A percentile compares a stretch with the other conserved stretches of the same genome.
Conservation (phyloP, 345 rosid genomes). For the Melastoma malabathricum region DNA sequence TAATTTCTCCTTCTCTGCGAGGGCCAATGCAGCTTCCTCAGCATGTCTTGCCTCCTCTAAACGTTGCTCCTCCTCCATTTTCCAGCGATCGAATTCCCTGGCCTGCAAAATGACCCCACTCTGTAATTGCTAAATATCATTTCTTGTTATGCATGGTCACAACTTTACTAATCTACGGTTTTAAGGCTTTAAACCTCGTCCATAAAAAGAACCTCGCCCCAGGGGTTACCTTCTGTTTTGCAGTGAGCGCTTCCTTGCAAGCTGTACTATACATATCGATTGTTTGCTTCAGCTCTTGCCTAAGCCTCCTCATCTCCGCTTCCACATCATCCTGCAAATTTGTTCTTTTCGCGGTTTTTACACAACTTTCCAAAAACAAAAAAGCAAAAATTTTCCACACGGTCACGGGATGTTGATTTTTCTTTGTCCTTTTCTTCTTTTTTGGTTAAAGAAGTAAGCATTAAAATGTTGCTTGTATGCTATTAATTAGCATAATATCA, state of each 20-base stretch:
- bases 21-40: slow-evolving; percentile 46
- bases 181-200: not conserved
- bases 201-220: not conserved
- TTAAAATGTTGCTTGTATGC: not conserved
- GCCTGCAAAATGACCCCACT: slow-evolving; percentile 20
- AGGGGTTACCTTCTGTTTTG: slow-evolving; percentile 38
- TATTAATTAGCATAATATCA: not conserved
- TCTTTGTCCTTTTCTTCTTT: no score
- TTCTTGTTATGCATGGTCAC: not conserved
- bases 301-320: slow-evolving; percentile 75
- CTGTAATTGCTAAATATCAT: not conserved
- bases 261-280: slow-evolving; percentile 66
- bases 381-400: not conserved
- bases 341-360: not conserved
- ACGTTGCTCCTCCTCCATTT: slow-evolving; percentile 33
- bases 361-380: not conserved
- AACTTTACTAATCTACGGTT: not conserved
- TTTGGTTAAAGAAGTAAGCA: no score
- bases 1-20: slow-evolving; percentile 46
- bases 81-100: slow-evolving; percentile 42
- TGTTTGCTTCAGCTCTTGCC: slow-evolving; percentile 55
- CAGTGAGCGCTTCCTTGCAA: slow-evolving; percentile 64
- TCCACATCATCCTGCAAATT: slow-evolving; percentile 55
- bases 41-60: slow-evolving; percentile 35
- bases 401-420: no score